Conservation (phyloP, 805 yeast genomes). For the Candida stauntonica region DNA sequence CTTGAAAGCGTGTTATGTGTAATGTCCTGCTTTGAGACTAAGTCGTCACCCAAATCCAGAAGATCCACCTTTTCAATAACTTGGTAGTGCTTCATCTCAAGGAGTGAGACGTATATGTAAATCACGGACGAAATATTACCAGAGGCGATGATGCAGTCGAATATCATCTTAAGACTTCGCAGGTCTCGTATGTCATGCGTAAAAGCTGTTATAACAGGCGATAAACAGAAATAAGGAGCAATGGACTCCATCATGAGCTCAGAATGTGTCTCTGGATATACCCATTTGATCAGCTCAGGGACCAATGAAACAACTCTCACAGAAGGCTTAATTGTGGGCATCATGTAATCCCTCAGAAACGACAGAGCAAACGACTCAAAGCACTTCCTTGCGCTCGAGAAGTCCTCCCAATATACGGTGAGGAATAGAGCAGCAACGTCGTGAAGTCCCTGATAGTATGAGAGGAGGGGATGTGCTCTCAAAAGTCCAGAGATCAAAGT, state of each 20-base stretch:
- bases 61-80: slow-evolving; percentile 31
- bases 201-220: slow-evolving; percentile 73
- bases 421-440: slow-evolving; percentile 72
- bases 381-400: no score
- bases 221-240: slow-evolving; percentile 64
- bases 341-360: slow-evolving; percentile 83
- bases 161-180: slow-evolving; percentile 49
- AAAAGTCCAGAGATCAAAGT: slow-evolving; percentile 50
- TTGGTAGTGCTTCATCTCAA: slow-evolving; percentile 41
- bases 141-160: slow-evolving; percentile 64
- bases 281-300: slow-evolving; percentile 50
- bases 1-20: slow-evolving; percentile 37
- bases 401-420: slow-evolving; percentile 43
- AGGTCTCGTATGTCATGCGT: slow-evolving; percentile 61
- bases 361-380: slow-evolving; percentile 52
- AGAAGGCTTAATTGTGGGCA: slow-evolving; percentile 61
- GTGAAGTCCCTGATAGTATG: slow-evolving; percentile 92
- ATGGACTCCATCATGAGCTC: slow-evolving; percentile 34
- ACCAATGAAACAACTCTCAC: slow-evolving; percentile 61
- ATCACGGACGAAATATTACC: slow-evolving; percentile 50
- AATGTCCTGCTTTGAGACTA: slow-evolving; percentile 33
- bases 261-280: slow-evolving; percentile 43
- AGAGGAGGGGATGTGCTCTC: slow-evolving; percentile 53
- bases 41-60: slow-evolving; percentile 28
- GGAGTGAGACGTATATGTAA: slow-evolving; percentile 56